Evolutionary conservation across 768 basidiomycete species (phyloP), one percentile per base, ranked within the genome.

Genomic region (Polyporus arcularius): DNA sequence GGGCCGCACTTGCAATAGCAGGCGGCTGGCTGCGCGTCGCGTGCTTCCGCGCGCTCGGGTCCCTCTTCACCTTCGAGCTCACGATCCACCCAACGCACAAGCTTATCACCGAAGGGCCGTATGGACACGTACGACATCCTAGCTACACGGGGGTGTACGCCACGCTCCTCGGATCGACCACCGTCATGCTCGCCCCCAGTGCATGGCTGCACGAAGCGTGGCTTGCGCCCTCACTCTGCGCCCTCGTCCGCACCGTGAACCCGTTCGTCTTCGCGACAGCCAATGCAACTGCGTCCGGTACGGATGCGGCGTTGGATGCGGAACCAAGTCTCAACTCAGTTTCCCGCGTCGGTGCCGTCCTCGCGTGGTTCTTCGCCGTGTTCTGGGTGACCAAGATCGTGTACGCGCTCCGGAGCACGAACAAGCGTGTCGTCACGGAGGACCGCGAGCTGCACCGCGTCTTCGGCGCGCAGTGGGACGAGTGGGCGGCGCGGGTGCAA

Each of bases 91-190:
- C 69, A 9, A 49, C 70, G 21, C 79, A 80, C 62, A 64, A 56
- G 53, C 71, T 80, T 28, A 64, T 80, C 49, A 78, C 74, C 4
- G 60, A 64, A 9, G 78, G 78, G 0, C 79, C 78, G 7, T 80
- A 80, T 62, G 59, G 70, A 30, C 49, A 70, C 42, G 77, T 79
- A n/a, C 75, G 77, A 18, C 78, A 80, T 58, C 79, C 79, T n/a
- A 67, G 67, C 31, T 78, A 78, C 62, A 61, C 70, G 35, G 74
- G 73, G 16, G 59, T 77, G 31, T 65, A 71, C 59, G 68, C 72
- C 10, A 70, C 69, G 38, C 55, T 67, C 10, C 57, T 58, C 12
- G 75, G 74, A 40, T 64, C 53, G 53, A 60, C 61, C 26, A 53
- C 47, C 12, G 62, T 67, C 41, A 65, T 57, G 55, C 57, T 67